phyloP scores from a whole-genome alignment of 2,329 filamentous ascomycete genomes.

The Ramularia endophylla region DNA sequence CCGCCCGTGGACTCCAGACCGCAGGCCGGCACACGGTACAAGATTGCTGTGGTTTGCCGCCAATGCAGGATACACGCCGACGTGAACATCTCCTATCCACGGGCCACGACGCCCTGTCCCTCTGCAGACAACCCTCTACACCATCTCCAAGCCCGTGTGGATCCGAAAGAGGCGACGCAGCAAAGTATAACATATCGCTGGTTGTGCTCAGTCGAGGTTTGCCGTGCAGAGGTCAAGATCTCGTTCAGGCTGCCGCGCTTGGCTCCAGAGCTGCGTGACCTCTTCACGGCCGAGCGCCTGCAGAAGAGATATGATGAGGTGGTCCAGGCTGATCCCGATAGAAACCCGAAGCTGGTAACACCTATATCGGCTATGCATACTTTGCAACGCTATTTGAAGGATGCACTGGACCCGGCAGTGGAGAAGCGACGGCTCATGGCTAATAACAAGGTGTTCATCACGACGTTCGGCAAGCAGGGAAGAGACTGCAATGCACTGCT shows the following conservation, averaged over 20 bases:
- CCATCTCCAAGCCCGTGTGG: conserved; percentile 43
- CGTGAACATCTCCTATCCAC: conserved; percentile 41
- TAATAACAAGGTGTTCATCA: conserved; percentile 58
- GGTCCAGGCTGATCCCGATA: conserved; percentile 46
- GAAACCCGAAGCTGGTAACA: conserved; percentile 46
- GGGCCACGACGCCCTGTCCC: conserved; percentile 41
- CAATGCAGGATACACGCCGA: conserved; percentile 59
- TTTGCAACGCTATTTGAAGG: conserved; percentile 54
- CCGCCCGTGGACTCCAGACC: conserved; percentile 38
- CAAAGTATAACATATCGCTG: conserved; percentile 42
- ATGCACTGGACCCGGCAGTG: conserved; percentile 48
- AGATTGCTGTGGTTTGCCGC: conserved; percentile 55
- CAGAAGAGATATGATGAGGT: conserved; percentile 49
- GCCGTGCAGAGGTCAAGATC: conserved; percentile 49
- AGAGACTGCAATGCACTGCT: conserved; percentile 55
- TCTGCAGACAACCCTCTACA: conserved; percentile 52
- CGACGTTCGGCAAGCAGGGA: conserved; percentile 49
- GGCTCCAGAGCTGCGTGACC: conserved; percentile 39
- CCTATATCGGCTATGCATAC: conserved; percentile 52
- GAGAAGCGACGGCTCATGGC: conserved; percentile 51
- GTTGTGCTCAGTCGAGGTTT: conserved; percentile 54
- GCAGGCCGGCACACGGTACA: conserved; percentile 42
- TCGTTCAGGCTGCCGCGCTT: conserved; percentile 50
- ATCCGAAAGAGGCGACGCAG: conserved; percentile 9
- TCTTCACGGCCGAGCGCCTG: conserved; percentile 52